Evolutionary conservation across 2,329 filamentous ascomycete genomes (phyloP).

Genomic region (Hysterium pulicare): DNA sequence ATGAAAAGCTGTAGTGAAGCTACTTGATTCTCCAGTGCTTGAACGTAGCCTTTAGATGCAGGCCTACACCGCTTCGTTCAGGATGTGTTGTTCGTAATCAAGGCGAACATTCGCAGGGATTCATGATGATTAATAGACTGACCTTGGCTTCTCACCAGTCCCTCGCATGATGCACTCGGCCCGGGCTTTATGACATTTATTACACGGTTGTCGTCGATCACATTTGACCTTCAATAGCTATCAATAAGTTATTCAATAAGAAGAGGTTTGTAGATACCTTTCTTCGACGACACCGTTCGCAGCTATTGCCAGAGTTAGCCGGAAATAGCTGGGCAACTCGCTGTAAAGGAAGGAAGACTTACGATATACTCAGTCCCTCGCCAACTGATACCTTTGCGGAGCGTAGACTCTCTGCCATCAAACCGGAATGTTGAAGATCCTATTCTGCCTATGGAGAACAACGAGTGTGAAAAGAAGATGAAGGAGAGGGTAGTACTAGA

Average conservation of each 20-base stretch:
- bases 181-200: background rate
- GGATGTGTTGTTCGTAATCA: background rate
- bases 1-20: constrained; percentile 47
- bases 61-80: constrained; percentile 37
- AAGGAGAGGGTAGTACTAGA: background rate
- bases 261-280: constrained; percentile 29
- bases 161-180: background rate
- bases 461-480: background rate
- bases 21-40: constrained; percentile 48
- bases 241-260: background rate
- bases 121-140: background rate
- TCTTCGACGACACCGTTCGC: constrained; percentile 44
- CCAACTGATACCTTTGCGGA: background rate
- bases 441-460: too few relatives aligned
- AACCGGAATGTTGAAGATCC: background rate
- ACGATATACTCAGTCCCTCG: background rate
- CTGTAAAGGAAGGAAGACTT: background rate
- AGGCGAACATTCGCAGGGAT: background rate
- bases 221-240: background rate
- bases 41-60: constrained; percentile 41
- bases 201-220: background rate
- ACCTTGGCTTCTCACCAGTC: background rate
- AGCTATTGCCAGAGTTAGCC: constrained; percentile 23
- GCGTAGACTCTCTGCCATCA: background rate
- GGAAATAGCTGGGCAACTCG: background rate